These are phyloP conservation scores for Syzygium malaccense DNA, from an alignment of 441 rosid genomes.

Conservation along the genomic window DNA sequence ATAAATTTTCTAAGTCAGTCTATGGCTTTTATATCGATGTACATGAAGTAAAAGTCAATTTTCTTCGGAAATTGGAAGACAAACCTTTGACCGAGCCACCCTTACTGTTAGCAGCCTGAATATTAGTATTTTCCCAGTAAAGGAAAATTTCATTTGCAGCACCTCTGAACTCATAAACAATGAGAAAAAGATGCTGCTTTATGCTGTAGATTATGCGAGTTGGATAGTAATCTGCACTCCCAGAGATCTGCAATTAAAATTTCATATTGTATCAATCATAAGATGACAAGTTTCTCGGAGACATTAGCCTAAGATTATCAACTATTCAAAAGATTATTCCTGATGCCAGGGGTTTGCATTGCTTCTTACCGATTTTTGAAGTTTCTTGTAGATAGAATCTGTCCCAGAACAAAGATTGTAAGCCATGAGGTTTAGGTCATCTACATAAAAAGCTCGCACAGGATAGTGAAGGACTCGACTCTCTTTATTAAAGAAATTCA, in stretches of 20 bases:
- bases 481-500: slow-evolving; percentile 92
- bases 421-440: slow-evolving; percentile 84
- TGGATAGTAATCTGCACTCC: slow-evolving; percentile 73
- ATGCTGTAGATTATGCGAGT: slow-evolving; percentile 67
- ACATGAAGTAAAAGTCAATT: neutral
- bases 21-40: slow-evolving; percentile 6
- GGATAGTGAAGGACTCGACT: slow-evolving; percentile 98
- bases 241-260: slow-evolving; percentile 67
- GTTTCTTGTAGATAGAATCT: slow-evolving; percentile 79
- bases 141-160: slow-evolving; percentile 80
- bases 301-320: neutral
- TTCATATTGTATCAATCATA: neutral
- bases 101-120: slow-evolving; percentile 64
- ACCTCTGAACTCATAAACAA: slow-evolving; percentile 87
- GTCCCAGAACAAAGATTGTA: slow-evolving; percentile 86
- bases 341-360: neutral
- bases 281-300: neutral
- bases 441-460: slow-evolving; percentile 84
- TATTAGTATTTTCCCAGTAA: slow-evolving; percentile 84
- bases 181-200: slow-evolving; percentile 77
- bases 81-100: slow-evolving; percentile 80
- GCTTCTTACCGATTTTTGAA: slow-evolving; percentile 71
- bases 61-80: neutral
- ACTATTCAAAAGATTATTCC: neutral
- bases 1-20: slow-evolving; percentile 1